A percentile compares a stretch with the other conserved stretches of the same genome.
These are phyloP conservation scores for Talaromyces sp. DNA, from an alignment of 2,329 filamentous ascomycete species.

Conservation along the genomic window DNA sequence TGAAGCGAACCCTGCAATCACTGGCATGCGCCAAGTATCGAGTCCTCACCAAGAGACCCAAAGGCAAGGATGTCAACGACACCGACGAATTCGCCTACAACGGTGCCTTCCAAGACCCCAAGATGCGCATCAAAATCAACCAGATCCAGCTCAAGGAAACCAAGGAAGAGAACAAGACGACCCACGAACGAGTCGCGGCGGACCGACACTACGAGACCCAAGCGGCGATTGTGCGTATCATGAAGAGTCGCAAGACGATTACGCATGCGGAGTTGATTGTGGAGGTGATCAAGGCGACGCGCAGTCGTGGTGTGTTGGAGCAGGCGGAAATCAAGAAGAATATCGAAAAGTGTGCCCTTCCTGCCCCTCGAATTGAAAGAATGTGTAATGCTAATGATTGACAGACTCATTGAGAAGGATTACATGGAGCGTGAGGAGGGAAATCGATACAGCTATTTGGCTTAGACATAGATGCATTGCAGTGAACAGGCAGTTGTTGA, in stretches of 20 bases:
- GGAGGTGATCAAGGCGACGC: constrained; percentile 89
- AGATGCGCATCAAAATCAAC: constrained; percentile 95
- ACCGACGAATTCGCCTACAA: constrained; percentile 88
- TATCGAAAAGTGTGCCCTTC: constrained; percentile 75
- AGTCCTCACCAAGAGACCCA: constrained; percentile 81
- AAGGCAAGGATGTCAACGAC: constrained; percentile 72
- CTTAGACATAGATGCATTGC: constrained; percentile 30
- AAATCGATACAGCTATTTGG: constrained; percentile 68
- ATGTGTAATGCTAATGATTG: constrained; percentile 14
- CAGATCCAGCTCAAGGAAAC: constrained; percentile 98
- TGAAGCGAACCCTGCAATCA: constrained; percentile 89
- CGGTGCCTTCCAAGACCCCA: constrained; percentile 70
- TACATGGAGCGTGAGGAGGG: constrained; percentile 79
- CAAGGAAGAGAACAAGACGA: constrained; percentile 89
- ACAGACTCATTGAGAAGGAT: constrained; percentile 84
- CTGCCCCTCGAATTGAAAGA: background rate
- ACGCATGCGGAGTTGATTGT: constrained; percentile 82
- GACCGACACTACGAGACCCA: constrained; percentile 96
- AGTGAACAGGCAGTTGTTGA: background rate
- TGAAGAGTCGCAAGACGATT: constrained; percentile 91
- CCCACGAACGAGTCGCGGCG: constrained; percentile 82
- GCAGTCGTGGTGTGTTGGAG: constrained; percentile 80
- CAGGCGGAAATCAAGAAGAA: constrained; percentile 90
- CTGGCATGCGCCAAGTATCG: constrained; percentile 87
- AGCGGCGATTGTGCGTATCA: constrained; percentile 91